Conservation (phyloP, 2,329 filamentous ascomycete genomes). For the Tricladium varicosporioides region DNA sequence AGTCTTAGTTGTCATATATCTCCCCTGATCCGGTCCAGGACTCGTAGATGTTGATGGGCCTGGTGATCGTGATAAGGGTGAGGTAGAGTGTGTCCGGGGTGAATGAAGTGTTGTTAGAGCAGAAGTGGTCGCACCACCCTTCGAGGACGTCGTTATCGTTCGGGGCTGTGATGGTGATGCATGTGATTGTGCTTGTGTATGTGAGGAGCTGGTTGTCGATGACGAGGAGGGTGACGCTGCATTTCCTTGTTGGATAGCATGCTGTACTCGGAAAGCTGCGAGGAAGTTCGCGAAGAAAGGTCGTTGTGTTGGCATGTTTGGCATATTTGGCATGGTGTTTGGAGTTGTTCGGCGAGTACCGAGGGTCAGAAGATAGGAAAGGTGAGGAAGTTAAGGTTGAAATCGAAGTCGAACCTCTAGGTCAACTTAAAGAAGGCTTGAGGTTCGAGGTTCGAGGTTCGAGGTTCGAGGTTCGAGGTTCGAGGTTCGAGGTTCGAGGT, state of each 20-base stretch:
- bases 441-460: neutral
- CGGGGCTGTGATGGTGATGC: slow-evolving; percentile 28
- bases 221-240: slow-evolving; percentile 20
- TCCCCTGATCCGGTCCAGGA: slow-evolving; percentile 6
- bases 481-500: neutral
- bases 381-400: neutral
- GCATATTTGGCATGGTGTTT: neutral
- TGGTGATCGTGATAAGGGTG: slow-evolving; percentile 25
- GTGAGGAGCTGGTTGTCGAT: neutral
- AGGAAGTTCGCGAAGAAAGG: slow-evolving; percentile 36
- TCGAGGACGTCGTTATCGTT: slow-evolving; percentile 29
- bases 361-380: neutral
- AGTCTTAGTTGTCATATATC: slow-evolving; percentile 19
- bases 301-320: slow-evolving; percentile 31
- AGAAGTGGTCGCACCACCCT: slow-evolving; percentile 28
- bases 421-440: neutral
- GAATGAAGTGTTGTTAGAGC: slow-evolving; percentile 30
- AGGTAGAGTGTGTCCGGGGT: slow-evolving; percentile 28
- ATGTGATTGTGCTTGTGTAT: slow-evolving; percentile 7
- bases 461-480: neutral
- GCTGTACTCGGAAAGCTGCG: slow-evolving; percentile 34
- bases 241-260: slow-evolving; percentile 28
- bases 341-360: neutral
- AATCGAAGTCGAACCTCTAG: neutral
- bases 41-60: slow-evolving; percentile 9